A percentile compares a stretch with the other conserved stretches of the same genome.
phyloP scores from a whole-genome alignment of 1,284 basidiomycete species.

The Pascua sp. region DNA sequence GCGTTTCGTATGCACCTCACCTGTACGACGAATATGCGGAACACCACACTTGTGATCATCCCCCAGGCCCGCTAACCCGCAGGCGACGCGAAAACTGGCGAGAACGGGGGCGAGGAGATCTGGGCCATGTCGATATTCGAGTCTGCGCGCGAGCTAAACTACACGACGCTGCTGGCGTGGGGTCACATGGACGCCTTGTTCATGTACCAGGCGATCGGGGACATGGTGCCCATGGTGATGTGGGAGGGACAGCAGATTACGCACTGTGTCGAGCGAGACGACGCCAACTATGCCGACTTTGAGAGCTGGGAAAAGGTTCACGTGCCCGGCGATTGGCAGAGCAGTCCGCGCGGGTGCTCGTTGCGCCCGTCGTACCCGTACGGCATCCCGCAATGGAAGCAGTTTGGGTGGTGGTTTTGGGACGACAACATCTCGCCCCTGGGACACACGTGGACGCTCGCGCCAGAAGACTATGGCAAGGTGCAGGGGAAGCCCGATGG shows the following conservation, averaged over 20 bases:
- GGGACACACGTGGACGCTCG: conserved; percentile 25
- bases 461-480: conserved; percentile 23
- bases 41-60: conserved; percentile 24
- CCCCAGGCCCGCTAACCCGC: conserved; percentile 16
- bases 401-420: conserved; percentile 33
- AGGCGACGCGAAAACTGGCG: conserved; percentile 15
- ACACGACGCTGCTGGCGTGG: conserved; percentile 29
- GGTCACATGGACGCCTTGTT: conserved; percentile 27
- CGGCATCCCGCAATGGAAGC: conserved; percentile 31
- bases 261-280: conserved; percentile 21
- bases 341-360: conserved; percentile 20
- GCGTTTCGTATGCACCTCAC: too few species aligned
- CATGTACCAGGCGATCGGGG: conserved; percentile 33
- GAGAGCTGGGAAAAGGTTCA: background rate
- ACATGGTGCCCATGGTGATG: conserved; percentile 27
- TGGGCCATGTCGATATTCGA: conserved; percentile 27
- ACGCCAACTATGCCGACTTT: conserved; percentile 6
- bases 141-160: conserved; percentile 16
- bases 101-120: background rate
- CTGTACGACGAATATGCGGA: too few species aligned
- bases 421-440: conserved; percentile 13
- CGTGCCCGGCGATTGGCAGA: conserved; percentile 13
- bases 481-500: background rate
- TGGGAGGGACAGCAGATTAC: conserved; percentile 19
- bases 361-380: conserved; percentile 17